phyloP scores from a whole-genome alignment of 805 yeast species.

The Metschnikowia santaceciliae region DNA sequence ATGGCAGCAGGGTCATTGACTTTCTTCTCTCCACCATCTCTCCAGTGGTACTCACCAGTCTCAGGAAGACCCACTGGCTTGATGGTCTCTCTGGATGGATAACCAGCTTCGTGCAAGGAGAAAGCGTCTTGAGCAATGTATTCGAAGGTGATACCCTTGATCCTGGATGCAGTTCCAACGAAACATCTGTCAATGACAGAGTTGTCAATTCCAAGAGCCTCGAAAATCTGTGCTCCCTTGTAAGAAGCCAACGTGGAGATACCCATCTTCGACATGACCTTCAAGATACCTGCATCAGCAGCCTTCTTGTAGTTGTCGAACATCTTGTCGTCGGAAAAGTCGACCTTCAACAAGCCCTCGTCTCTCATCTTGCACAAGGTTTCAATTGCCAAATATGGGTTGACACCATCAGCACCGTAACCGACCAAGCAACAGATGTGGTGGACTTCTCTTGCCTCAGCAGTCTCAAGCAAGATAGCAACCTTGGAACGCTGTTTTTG shows the following conservation, averaged over 20 bases:
- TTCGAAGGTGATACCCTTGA: conserved; percentile 92
- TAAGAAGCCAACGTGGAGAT: conserved; percentile 97
- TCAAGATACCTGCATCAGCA: conserved; percentile 84
- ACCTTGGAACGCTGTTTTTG: conserved; percentile 95
- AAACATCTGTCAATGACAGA: conserved; percentile 93
- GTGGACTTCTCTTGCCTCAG: conserved; percentile 96
- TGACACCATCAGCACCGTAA: conserved; percentile 95
- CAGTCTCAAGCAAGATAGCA: conserved; percentile 87
- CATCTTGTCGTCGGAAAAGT: conserved; percentile 54
- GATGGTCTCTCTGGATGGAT: conserved; percentile 69
- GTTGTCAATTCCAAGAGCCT: conserved; percentile 93
- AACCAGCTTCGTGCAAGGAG: conserved; percentile 89
- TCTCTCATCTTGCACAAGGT: conserved; percentile 78
- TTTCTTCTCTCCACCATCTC: conserved; percentile 97
- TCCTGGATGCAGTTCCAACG: conserved; percentile 96
- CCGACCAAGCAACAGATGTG: conserved; percentile 93
- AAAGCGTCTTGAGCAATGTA: conserved; percentile 96
- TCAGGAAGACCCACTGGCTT: conserved; percentile 79
- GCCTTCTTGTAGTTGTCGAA: conserved; percentile 79
- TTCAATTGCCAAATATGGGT: conserved; percentile 92
- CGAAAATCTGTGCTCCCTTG: conserved; percentile 98
- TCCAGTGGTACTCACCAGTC: conserved; percentile 96
- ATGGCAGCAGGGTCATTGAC: conserved; percentile 92
- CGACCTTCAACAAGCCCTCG: conserved; percentile 64
- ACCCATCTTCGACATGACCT: conserved; percentile 99